Conservation (phyloP, 352 stramenopile species). For the Globisporangium heterothallicum region DNA sequence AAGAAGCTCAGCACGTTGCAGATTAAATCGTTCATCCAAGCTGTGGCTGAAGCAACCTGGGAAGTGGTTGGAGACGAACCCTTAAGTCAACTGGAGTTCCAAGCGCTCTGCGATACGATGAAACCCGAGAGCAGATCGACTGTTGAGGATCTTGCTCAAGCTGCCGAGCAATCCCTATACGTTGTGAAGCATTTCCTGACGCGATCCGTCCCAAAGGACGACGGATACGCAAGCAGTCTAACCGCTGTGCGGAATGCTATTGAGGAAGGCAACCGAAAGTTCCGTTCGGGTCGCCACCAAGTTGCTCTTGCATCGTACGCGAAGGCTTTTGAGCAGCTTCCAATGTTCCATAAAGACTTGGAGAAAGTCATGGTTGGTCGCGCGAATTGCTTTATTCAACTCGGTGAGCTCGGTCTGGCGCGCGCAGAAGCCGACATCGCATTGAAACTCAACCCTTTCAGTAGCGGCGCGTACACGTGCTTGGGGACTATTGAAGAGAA, state of each 20-base stretch:
- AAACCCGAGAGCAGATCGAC: conserved; percentile 20
- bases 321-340: conserved; percentile 52
- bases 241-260: conserved; percentile 41
- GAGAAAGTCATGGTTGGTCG: conserved; percentile 51
- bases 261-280: conserved; percentile 54
- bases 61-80: conserved; percentile 47
- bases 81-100: conserved; percentile 66
- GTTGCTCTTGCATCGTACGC: conserved; percentile 56
- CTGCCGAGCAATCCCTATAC: conserved; percentile 49
- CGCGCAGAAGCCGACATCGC: conserved; percentile 39
- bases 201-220: conserved; percentile 43
- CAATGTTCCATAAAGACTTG: conserved; percentile 61
- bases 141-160: conserved; percentile 24
- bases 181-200: conserved; percentile 68
- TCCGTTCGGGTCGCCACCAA: conserved; percentile 40
- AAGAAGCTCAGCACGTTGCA: conserved; percentile 79
- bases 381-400: conserved; percentile 53
- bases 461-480: conserved; percentile 59
- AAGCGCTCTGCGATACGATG: conserved; percentile 68
- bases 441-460: conserved; percentile 65
- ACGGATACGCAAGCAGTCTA: conserved; percentile 41
- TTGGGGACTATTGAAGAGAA: conserved; percentile 65
- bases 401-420: conserved; percentile 34
- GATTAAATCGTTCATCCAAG: conserved; percentile 84
- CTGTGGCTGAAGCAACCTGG: conserved; percentile 60